Evolutionary conservation across 2,329 filamentous ascomycete genomes (phyloP).

Genomic region (Aspergillus pseudoterreus): DNA sequence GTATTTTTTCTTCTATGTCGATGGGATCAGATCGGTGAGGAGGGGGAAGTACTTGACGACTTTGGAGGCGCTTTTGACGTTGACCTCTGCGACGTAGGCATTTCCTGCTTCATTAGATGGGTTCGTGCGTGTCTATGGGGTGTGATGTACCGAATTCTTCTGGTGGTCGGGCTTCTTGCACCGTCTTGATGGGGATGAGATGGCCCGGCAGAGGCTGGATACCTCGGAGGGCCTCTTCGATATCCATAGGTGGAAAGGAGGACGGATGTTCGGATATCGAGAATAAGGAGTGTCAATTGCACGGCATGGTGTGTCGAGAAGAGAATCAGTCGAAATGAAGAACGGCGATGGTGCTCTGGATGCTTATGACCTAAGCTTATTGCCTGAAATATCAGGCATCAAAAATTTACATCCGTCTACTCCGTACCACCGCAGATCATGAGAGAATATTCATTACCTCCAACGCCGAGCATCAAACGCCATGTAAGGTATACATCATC

Average conservation of each 20-base stretch:
- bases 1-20: not conserved
- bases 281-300: not conserved
- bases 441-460: not conserved
- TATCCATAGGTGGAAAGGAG: constrained; percentile 12
- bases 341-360: constrained; percentile 4
- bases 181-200: constrained; percentile 40
- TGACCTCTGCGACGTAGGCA: constrained; percentile 43
- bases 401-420: not conserved
- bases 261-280: not conserved
- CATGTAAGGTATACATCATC: not conserved
- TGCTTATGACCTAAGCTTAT: constrained; percentile 23
- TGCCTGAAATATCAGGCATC: not conserved
- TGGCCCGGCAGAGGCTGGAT: constrained; percentile 30
- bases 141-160: constrained; percentile 39
- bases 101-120: constrained; percentile 30
- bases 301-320: not conserved
- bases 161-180: constrained; percentile 40
- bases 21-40: no score
- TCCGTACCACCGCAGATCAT: not conserved
- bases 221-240: constrained; percentile 18
- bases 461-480: constrained; percentile 3
- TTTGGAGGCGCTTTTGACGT: constrained; percentile 41
- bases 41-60: constrained; percentile 35
- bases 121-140: not conserved
- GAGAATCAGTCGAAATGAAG: not conserved